Evolutionary conservation across 208 protist species (phyloP), one percentile per base, ranked within the genome.

Genomic region (Acanthamoeba lenticulata): DNA sequence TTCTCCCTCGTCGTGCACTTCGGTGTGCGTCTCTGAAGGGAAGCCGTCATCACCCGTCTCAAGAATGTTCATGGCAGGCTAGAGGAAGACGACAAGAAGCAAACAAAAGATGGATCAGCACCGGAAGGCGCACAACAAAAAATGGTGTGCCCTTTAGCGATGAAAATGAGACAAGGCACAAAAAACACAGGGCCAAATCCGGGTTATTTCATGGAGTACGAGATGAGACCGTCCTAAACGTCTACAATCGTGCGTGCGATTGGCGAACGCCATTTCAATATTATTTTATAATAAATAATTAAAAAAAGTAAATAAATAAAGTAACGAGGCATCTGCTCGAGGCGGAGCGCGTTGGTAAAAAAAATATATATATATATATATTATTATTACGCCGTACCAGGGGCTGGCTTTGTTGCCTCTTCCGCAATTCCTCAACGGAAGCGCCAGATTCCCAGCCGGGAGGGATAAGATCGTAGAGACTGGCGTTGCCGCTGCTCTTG

Each of bases 401-500:
- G 52, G 52, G 52, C 52, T 60, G 52, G 52, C 52, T 60, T n/a
- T n/a, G n/a, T 13, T 89, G 81, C 27, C 44, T 24, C 38, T 62
- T 89, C 17, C 81, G 27, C 29, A 89, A 42, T 89, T 55, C 81
- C 47, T 89, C 81, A 7, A 89, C 81, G 52, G 44, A 62, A n/a
- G 81, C 86, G n/a, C 86, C 86, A 42, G 55, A 77, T 74, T 92
- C 86, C 86, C 86, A 92, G 29, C 86, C 86, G 19, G 86, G 60
- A 27, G 86, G 86, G 29, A 92, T 57, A 15, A 92, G 34, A 65
- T 42, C 34, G 40, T 92, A 92, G 34, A 92, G 86, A 29, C 60
- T 74, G 0, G 36, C 42, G 7, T 36, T 34, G 0, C 19, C 9
- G 9, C 38, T 74, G 21, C 36, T 21, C n/a, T 67, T 67, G 6